Percentiles rank a stretch among this genome's conserved stretches.
These are phyloP conservation scores for Allium cepa DNA, from an alignment of 106 monocot genomes.

Conservation along the genomic window DNA sequence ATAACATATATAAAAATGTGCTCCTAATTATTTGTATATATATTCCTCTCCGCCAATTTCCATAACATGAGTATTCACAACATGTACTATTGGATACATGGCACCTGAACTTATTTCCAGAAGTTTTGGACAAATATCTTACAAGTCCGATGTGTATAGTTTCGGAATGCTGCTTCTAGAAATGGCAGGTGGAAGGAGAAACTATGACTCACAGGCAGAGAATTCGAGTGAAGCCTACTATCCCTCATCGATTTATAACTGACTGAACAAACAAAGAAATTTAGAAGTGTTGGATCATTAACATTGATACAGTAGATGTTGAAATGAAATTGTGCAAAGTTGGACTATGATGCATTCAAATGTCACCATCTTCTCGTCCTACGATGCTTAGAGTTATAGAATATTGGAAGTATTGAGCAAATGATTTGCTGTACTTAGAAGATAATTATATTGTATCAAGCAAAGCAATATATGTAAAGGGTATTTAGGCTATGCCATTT, in stretches of 20 bases:
- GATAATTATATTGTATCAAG: too few species aligned
- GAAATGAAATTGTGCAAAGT: slow-evolving; percentile 1
- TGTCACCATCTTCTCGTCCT: not conserved
- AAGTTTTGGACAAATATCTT: not conserved
- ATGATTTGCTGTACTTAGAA: too few species aligned
- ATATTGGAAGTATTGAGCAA: slow-evolving; percentile 16
- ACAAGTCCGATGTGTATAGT: slow-evolving; percentile 14
- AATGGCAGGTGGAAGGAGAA: slow-evolving; percentile 8
- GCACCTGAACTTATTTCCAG: slow-evolving; percentile 30
- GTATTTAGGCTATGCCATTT: too few species aligned
- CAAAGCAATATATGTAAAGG: too few species aligned
- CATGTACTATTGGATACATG: slow-evolving; percentile 12
- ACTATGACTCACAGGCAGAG: not conserved
- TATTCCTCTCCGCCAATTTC: too few species aligned
- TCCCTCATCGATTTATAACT: slow-evolving; percentile 7
- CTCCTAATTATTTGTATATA: too few species aligned
- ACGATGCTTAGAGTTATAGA: not conserved
- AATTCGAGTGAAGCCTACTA: slow-evolving; percentile 2
- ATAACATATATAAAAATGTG: too few species aligned
- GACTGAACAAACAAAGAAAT: not conserved
- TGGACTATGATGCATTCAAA: slow-evolving; percentile 12
- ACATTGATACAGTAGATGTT: not conserved
- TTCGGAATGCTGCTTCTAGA: slow-evolving; percentile 14
- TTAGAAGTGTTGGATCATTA: not conserved
- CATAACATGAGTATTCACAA: too few species aligned